phyloP scores from a whole-genome alignment of 352 stramenopile genomes.

The Phytophthora lateralis region DNA sequence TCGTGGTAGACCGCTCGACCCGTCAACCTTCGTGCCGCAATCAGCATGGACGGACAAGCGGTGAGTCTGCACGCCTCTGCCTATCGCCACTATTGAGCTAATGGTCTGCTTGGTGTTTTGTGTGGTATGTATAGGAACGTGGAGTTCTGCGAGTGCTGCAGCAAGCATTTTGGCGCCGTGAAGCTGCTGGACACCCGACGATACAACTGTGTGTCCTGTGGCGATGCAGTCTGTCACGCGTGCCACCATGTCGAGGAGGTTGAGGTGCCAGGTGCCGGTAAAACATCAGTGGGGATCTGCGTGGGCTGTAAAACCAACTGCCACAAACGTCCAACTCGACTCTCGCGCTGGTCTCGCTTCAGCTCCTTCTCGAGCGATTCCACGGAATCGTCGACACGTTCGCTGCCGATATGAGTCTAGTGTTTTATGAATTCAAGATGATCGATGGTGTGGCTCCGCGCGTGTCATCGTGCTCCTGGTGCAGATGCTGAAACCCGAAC shows the following conservation, averaged over 20 bases:
- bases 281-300: constrained; percentile 35
- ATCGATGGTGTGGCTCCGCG: neutral
- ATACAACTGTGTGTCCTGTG: constrained; percentile 58
- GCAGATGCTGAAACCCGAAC: no score
- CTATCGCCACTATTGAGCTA: neutral
- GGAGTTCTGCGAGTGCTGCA: constrained; percentile 47
- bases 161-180: constrained; percentile 40
- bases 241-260: constrained; percentile 46
- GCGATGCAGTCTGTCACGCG: constrained; percentile 52
- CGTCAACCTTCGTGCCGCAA: constrained; percentile 34
- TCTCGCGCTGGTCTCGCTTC: constrained; percentile 29
- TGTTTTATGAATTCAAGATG: constrained; percentile 6
- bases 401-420: constrained; percentile 15
- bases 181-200: constrained; percentile 35
- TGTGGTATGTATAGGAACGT: constrained; percentile 7
- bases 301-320: constrained; percentile 35
- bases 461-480: neutral
- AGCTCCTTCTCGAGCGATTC: constrained; percentile 24
- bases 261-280: constrained; percentile 34
- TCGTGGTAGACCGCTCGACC: constrained; percentile 33
- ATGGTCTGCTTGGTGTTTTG: neutral
- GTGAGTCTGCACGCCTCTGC: neutral
- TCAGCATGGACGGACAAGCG: constrained; percentile 44
- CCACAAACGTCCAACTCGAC: constrained; percentile 5
- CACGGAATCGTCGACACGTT: constrained; percentile 23